Evolutionary conservation across 2,329 filamentous ascomycete genomes (phyloP).

Genomic region (Macrophomina pseudophaseolina): DNA sequence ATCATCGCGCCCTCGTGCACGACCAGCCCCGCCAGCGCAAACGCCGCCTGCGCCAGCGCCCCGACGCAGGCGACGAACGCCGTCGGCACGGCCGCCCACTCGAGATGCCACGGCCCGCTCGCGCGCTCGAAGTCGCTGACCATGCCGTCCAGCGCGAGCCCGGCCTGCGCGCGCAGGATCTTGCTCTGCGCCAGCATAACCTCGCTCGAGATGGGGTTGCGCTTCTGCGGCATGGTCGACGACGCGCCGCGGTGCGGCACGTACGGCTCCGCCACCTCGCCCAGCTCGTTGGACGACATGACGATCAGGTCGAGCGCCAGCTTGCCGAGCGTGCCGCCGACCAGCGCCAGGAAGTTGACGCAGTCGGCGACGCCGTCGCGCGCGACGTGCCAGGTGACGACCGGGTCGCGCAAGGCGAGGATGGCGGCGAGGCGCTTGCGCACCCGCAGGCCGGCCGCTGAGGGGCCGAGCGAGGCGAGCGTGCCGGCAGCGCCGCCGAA

Average conservation of each 20-base stretch:
- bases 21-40: conserved; percentile 57
- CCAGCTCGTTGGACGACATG: conserved; percentile 63
- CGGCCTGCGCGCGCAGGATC: conserved; percentile 58
- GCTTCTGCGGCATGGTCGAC: conserved; percentile 53
- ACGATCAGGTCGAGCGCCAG: conserved; percentile 62
- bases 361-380: conserved; percentile 61
- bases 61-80: conserved; percentile 61
- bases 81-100: conserved; percentile 62
- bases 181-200: conserved; percentile 62
- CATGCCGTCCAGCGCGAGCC: conserved; percentile 61
- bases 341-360: conserved; percentile 58
- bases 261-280: conserved; percentile 59
- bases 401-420: conserved; percentile 54
- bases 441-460: conserved; percentile 55
- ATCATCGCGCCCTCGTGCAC: conserved; percentile 58
- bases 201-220: conserved; percentile 64
- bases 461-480: conserved; percentile 52
- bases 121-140: conserved; percentile 63
- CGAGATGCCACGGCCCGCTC: conserved; percentile 64
- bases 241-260: conserved; percentile 41
- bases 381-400: conserved; percentile 64
- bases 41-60: conserved; percentile 59
- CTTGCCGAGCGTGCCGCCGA: conserved; percentile 61
- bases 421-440: conserved; percentile 56
- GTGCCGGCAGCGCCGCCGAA: conserved; percentile 64